These are phyloP conservation scores for Scleromitrula shiraiana DNA, from an alignment of 2,329 filamentous ascomycete species.

Conservation along the genomic window DNA sequence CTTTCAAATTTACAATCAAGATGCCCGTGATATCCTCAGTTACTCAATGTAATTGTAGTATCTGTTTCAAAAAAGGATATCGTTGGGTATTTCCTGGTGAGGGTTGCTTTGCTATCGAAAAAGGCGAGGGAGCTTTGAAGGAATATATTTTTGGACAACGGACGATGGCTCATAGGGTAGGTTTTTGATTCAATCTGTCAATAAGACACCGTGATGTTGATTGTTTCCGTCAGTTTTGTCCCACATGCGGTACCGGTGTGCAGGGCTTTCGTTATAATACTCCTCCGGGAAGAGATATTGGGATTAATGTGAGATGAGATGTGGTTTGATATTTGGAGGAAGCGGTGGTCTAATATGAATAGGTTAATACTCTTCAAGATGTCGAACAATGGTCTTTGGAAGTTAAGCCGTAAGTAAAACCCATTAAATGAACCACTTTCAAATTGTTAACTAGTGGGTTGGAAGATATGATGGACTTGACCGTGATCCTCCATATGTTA, in stretches of 20 bases:
- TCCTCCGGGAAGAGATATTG: constrained; percentile 27
- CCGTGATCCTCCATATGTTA: constrained; percentile 13
- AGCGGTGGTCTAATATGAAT: not conserved
- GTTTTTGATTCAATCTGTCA: not conserved
- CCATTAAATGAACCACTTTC: not conserved
- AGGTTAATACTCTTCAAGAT: constrained; percentile 17
- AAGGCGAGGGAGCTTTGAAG: constrained; percentile 37
- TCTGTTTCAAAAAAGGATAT: constrained; percentile 46
- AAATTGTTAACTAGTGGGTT: not conserved
- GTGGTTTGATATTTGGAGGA: not conserved
- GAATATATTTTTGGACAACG: constrained; percentile 38
- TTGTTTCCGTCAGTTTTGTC: constrained; percentile 39
- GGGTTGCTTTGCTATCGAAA: constrained; percentile 37
- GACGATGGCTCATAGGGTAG: constrained; percentile 35
- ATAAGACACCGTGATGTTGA: not conserved
- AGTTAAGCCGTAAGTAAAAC: constrained; percentile 8
- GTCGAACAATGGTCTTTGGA: constrained; percentile 15
- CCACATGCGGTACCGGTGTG: constrained; percentile 40
- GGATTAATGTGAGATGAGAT: constrained; percentile 35
- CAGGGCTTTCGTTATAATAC: constrained; percentile 28
- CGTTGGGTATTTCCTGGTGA: constrained; percentile 32
- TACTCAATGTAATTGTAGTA: constrained; percentile 58
- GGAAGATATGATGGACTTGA: constrained; percentile 15
- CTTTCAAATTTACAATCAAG: constrained; percentile 43
- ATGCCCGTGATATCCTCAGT: constrained; percentile 50